Evolutionary conservation across 768 basidiomycete genomes (phyloP).

Genomic region (Auricularia heimuer): DNA sequence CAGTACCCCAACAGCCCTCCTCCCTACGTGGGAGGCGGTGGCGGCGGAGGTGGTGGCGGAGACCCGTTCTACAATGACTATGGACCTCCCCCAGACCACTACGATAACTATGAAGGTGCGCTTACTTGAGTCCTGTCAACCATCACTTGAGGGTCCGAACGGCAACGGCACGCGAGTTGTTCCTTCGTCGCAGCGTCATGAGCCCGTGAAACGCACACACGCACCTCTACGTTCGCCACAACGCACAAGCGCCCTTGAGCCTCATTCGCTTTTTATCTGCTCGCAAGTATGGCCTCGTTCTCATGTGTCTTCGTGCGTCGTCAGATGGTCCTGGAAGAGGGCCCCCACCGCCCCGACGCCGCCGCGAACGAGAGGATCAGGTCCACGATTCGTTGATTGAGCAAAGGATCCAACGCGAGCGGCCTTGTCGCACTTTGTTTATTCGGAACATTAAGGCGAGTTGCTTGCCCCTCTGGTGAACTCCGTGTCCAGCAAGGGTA

Average conservation of each 20-base stretch:
- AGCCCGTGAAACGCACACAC: not conserved
- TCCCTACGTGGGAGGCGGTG: conserved; percentile 35
- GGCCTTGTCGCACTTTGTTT: conserved; percentile 91
- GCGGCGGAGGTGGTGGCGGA: conserved; percentile 19
- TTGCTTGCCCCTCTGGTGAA: conserved; percentile 12
- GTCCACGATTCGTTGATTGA: conserved; percentile 87
- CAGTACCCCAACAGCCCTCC: not conserved
- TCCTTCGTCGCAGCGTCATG: not conserved
- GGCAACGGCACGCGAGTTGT: not conserved
- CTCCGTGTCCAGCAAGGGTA: not conserved
- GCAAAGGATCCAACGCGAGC: conserved; percentile 86
- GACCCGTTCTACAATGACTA: not conserved
- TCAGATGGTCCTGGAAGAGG: conserved; percentile 6
- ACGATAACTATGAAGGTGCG: conserved; percentile 80
- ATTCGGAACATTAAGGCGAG: conserved; percentile 98
- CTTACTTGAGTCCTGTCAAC: conserved; percentile 33
- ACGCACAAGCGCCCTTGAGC: not conserved
- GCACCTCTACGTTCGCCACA: not conserved
- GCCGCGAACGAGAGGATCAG: conserved; percentile 80
- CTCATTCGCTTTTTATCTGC: not conserved
- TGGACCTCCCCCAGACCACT: conserved; percentile 20
- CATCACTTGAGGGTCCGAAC: not conserved
- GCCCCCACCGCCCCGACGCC: conserved; percentile 16
- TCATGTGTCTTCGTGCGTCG: not conserved
- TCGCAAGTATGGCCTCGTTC: not conserved